Percentiles rank a stretch among this genome's conserved stretches.
Conservation (phyloP, 495 filamentous ascomycete species). For the Penicillium malachiteum region DNA sequence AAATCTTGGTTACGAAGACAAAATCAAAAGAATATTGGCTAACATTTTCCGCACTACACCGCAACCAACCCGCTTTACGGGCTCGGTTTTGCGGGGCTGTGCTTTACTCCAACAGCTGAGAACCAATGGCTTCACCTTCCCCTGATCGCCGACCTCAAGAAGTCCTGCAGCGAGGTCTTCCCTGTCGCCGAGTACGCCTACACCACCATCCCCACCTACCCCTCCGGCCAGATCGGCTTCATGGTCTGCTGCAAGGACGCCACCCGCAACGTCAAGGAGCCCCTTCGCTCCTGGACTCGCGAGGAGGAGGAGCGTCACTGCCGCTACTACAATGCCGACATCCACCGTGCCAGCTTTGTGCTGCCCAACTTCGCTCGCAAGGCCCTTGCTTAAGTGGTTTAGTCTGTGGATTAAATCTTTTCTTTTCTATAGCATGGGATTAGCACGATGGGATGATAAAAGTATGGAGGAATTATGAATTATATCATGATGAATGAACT, state of each 20-base stretch:
- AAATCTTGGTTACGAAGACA: background rate
- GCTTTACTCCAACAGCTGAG: slow-evolving; percentile 63
- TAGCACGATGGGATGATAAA: slow-evolving; percentile 5
- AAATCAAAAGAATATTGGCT: slow-evolving; percentile 22
- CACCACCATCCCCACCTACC: slow-evolving; percentile 99
- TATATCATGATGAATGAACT: slow-evolving; percentile 18
- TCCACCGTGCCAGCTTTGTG: slow-evolving; percentile 91
- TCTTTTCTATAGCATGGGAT: slow-evolving; percentile 1
- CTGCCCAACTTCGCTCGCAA: slow-evolving; percentile 88
- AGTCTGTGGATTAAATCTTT: slow-evolving; percentile 4
- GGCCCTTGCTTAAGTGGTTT: slow-evolving; percentile 53
- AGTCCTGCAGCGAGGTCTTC: slow-evolving; percentile 96
- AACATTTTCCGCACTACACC: slow-evolving; percentile 27
- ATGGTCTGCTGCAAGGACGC: slow-evolving; percentile 98
- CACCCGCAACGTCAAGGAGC: slow-evolving; percentile 75
- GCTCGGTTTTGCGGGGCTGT: slow-evolving; percentile 36
- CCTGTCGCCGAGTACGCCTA: slow-evolving; percentile 97
- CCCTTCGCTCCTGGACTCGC: slow-evolving; percentile 69
- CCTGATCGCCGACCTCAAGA: slow-evolving; percentile 87
- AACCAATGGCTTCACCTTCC: slow-evolving; percentile 98
- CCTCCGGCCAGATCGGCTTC: slow-evolving; percentile 98
- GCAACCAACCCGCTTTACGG: slow-evolving; percentile 39
- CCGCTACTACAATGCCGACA: slow-evolving; percentile 93
- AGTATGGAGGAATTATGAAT: slow-evolving; percentile 11
- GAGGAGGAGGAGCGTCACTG: slow-evolving; percentile 92